Evolutionary conservation across 768 basidiomycete genomes (phyloP).

Genomic region (Mycena venus): DNA sequence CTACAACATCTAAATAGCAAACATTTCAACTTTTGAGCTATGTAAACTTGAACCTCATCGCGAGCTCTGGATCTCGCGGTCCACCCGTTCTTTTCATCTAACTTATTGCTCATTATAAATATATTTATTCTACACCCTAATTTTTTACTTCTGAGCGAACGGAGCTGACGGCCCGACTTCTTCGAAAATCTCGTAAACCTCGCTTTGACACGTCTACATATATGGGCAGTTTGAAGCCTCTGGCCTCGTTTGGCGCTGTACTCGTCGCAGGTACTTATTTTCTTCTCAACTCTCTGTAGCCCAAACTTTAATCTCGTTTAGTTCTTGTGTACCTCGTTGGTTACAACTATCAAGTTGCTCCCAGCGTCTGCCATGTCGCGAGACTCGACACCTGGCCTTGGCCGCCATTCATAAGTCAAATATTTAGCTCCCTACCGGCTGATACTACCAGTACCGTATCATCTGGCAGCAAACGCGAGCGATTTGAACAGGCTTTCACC

Average conservation of each 20-base stretch:
- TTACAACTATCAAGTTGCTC: neutral
- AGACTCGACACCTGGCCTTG: neutral
- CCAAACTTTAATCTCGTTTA: neutral
- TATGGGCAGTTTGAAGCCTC: neutral
- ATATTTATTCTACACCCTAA: too few relatives aligned
- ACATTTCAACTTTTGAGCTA: too few relatives aligned
- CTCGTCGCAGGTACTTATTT: neutral
- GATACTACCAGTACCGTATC: neutral
- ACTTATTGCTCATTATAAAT: too few relatives aligned
- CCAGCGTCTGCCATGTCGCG: neutral
- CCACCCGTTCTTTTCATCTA: too few relatives aligned
- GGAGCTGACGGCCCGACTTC: neutral
- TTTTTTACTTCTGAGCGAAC: neutral
- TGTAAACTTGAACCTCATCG: too few relatives aligned
- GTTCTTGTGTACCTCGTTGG: neutral
- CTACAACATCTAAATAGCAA: too few relatives aligned
- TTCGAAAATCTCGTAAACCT: neutral
- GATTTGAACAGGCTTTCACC: slow-evolving; percentile 81
- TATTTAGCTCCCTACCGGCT: too few relatives aligned
- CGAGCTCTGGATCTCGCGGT: too few relatives aligned
- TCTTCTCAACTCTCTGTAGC: neutral
- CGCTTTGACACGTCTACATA: neutral
- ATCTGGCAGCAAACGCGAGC: slow-evolving; percentile 49
- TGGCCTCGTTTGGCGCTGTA: neutral
- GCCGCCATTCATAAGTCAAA: neutral